phyloP scores from a whole-genome alignment of 768 basidiomycete genomes.

The Butyriboletus loyo region DNA sequence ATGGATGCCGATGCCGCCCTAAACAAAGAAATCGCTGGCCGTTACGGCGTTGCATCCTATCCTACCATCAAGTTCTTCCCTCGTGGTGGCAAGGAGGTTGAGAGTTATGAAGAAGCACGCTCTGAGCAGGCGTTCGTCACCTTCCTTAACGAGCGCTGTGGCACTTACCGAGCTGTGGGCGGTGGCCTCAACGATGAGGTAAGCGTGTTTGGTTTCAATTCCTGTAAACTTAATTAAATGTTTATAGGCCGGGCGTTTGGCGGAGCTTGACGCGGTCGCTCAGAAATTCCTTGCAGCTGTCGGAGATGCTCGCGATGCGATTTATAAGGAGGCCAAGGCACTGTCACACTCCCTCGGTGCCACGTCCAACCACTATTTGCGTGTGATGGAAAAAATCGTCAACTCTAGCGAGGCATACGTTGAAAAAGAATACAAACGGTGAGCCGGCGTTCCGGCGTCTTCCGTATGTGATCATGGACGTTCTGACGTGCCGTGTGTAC shows the following conservation, averaged over 20 bases:
- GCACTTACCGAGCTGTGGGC: slow-evolving; percentile 76
- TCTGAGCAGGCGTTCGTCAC: slow-evolving; percentile 70
- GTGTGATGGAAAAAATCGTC: slow-evolving; percentile 85
- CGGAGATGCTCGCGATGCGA: slow-evolving; percentile 50
- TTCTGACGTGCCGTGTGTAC: slow-evolving; percentile 2
- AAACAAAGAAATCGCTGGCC: slow-evolving; percentile 67
- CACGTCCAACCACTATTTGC: slow-evolving; percentile 74
- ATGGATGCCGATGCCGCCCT: slow-evolving; percentile 82
- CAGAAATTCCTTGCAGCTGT: slow-evolving; percentile 66
- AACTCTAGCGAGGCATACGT: slow-evolving; percentile 71
- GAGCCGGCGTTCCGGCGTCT: slow-evolving; percentile 16
- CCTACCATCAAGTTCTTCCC: slow-evolving; percentile 97
- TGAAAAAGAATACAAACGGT: slow-evolving; percentile 85
- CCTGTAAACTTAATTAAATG: slow-evolving; percentile 1
- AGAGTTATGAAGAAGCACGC: slow-evolving; percentile 69
- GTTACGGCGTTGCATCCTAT: slow-evolving; percentile 76
- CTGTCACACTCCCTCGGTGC: slow-evolving; percentile 49
- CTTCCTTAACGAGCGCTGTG: slow-evolving; percentile 85
- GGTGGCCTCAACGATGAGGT: slow-evolving; percentile 77
- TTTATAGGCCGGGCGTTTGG: slow-evolving; percentile 73
- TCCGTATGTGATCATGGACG: background rate
- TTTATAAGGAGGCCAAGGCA: slow-evolving; percentile 62
- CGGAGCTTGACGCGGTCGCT: slow-evolving; percentile 76
- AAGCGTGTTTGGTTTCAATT: slow-evolving; percentile 13
- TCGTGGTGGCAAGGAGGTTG: slow-evolving; percentile 59